A percentile compares a stretch with the other conserved stretches of the same genome.
These are phyloP conservation scores for Paramarasmius palmivorus DNA, from an alignment of 1,284 basidiomycete genomes.

Conservation along the genomic window DNA sequence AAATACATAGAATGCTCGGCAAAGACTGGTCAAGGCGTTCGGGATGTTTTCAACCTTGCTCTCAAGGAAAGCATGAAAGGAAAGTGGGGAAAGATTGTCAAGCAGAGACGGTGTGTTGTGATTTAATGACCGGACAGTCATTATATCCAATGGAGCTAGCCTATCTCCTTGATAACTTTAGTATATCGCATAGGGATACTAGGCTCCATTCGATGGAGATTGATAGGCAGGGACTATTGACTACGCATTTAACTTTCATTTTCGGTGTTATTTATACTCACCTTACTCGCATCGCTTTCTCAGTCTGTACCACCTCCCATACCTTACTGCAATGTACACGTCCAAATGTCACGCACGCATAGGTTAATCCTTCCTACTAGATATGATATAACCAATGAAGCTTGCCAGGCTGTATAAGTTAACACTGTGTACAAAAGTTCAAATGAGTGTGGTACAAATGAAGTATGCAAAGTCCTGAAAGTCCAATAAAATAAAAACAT, in stretches of 20 bases:
- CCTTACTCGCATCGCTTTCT: neutral
- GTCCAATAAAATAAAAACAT: neutral
- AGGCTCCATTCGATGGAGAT: slow-evolving; percentile 2
- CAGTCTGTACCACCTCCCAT: slow-evolving; percentile 2
- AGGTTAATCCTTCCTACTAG: slow-evolving; percentile 1
- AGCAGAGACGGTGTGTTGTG: slow-evolving; percentile 77
- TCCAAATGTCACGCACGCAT: neutral
- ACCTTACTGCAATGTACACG: slow-evolving; percentile 1
- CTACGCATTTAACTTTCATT: slow-evolving; percentile 4
- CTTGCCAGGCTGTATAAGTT: neutral
- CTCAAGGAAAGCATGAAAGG: slow-evolving; percentile 85
- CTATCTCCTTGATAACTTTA: neutral
- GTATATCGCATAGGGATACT: slow-evolving; percentile 6
- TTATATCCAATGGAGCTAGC: neutral
- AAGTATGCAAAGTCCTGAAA: neutral
- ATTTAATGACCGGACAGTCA: slow-evolving; percentile 40
- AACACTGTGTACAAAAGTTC: neutral
- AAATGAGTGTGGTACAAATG: neutral
- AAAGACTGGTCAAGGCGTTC: slow-evolving; percentile 86
- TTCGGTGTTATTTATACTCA: slow-evolving; percentile 6
- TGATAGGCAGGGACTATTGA: slow-evolving; percentile 24
- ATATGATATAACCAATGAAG: neutral
- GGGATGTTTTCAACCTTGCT: slow-evolving; percentile 91
- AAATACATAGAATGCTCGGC: slow-evolving; percentile 95
- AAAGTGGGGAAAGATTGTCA: slow-evolving; percentile 72